phyloP scores from a whole-genome alignment of 257 asterid genomes.

The Nicotiana tabacum region DNA sequence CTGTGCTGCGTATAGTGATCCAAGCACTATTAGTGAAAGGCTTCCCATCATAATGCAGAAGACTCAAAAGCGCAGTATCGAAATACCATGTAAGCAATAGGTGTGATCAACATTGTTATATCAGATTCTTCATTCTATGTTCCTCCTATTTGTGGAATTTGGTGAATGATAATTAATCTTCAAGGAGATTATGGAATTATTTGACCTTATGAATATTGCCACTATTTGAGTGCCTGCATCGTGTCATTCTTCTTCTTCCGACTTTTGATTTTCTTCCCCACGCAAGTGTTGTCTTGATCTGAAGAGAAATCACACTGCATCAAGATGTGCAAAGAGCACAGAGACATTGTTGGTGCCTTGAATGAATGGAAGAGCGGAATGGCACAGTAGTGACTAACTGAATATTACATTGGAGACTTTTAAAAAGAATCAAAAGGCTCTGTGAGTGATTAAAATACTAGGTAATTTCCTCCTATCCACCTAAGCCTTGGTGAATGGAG shows the following conservation, averaged over 20 bases:
- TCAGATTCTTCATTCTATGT: constrained; percentile 8
- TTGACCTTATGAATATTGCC: background rate
- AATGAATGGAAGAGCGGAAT: background rate
- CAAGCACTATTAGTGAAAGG: constrained; percentile 68
- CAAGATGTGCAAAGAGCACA: background rate
- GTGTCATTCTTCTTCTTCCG: background rate
- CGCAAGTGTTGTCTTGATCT: background rate
- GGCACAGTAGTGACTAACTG: background rate
- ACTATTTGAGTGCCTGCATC: background rate
- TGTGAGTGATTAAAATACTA: background rate
- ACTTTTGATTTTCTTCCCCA: background rate
- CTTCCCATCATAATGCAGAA: constrained; percentile 68
- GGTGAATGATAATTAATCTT: constrained; percentile 10
- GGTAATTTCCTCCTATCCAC: background rate
- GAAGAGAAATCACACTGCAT: background rate
- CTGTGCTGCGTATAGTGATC: constrained; percentile 87
- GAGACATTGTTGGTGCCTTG: background rate
- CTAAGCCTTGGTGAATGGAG: background rate
- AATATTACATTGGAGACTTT: background rate
- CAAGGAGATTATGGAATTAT: background rate
- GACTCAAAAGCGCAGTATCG: constrained; percentile 68
- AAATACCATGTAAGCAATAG: constrained; percentile 42
- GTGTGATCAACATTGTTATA: constrained; percentile 20
- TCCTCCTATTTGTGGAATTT: background rate
- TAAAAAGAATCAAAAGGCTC: background rate